Evolutionary conservation across 2,329 filamentous ascomycete species (phyloP).

Genomic region (Cercospora zeae-maydis): DNA sequence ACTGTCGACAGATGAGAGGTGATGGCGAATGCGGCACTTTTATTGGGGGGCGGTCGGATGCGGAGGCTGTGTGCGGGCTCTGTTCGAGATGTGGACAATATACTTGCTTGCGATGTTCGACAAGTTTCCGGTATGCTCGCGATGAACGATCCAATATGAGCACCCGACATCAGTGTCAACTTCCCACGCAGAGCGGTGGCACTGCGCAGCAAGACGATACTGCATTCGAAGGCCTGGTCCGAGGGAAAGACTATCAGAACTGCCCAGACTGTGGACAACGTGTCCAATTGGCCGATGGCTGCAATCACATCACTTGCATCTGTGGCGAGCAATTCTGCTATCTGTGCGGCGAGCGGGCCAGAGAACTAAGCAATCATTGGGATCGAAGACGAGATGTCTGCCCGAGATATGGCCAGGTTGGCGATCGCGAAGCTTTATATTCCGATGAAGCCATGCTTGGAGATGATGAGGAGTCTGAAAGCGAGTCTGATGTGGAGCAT

Average conservation of each 20-base stretch:
- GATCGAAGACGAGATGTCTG: slow-evolving; percentile 11
- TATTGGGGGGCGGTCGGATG: background rate
- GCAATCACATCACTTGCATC: slow-evolving; percentile 22
- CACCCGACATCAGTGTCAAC: slow-evolving; percentile 14
- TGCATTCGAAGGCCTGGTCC: slow-evolving; percentile 17
- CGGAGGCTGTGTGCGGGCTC: background rate
- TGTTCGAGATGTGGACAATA: slow-evolving; percentile 4
- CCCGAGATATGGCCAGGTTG: slow-evolving; percentile 17
- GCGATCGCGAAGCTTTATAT: slow-evolving; percentile 9
- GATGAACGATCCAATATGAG: background rate
- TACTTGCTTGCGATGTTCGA: slow-evolving; percentile 9
- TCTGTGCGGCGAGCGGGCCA: slow-evolving; percentile 13
- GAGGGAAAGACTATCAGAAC: slow-evolving; percentile 22
- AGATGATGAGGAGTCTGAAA: slow-evolving; percentile 3
- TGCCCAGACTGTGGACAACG: slow-evolving; percentile 18
- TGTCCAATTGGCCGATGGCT: slow-evolving; percentile 18
- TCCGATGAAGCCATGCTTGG: slow-evolving; percentile 9
- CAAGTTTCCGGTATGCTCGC: background rate
- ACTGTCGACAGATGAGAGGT: slow-evolving; percentile 12
- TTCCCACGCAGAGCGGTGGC: background rate
- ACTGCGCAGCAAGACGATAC: slow-evolving; percentile 1
- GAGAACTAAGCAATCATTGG: slow-evolving; percentile 10
- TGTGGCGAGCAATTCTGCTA: slow-evolving; percentile 20
- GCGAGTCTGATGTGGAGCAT: slow-evolving; percentile 5
- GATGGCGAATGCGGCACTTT: slow-evolving; percentile 2